phyloP scores from a whole-genome alignment of 306 rosid species.

The Acmispon strigosus region DNA sequence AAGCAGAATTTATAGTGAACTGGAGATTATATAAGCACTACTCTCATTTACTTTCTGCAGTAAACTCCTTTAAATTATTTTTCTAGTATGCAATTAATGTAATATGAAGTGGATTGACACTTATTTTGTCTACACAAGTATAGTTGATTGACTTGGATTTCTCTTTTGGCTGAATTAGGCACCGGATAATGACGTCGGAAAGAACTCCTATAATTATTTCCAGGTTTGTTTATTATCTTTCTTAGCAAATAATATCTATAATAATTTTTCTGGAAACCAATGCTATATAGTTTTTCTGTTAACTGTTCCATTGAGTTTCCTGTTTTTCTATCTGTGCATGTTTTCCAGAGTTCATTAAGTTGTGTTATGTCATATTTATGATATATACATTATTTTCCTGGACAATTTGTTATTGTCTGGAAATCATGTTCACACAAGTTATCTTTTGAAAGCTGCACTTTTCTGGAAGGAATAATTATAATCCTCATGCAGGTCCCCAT shows the following conservation, averaged over 20 bases:
- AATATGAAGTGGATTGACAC: background rate
- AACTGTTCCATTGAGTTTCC: background rate
- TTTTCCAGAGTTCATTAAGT: background rate
- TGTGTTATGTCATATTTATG: background rate
- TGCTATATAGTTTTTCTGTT: background rate
- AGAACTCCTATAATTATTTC: conserved; percentile 80
- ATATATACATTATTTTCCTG: background rate
- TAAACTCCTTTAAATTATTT: background rate
- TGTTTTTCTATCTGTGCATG: background rate
- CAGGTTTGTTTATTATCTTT: conserved; percentile 57
- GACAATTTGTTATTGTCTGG: background rate
- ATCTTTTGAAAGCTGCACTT: background rate
- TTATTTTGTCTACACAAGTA: background rate
- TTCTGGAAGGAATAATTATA: background rate
- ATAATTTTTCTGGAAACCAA: background rate
- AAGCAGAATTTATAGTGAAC: background rate
- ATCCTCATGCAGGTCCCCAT: background rate
- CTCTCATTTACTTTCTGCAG: background rate
- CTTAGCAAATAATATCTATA: background rate
- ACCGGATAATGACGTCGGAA: conserved; percentile 92
- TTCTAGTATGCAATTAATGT: background rate
- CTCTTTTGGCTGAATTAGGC: conserved; percentile 41
- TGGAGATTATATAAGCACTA: background rate
- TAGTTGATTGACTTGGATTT: conserved; percentile 23
- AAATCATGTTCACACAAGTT: background rate